Evolutionary conservation across 768 basidiomycete genomes (phyloP).

Genomic region (Obba rivulosa): DNA sequence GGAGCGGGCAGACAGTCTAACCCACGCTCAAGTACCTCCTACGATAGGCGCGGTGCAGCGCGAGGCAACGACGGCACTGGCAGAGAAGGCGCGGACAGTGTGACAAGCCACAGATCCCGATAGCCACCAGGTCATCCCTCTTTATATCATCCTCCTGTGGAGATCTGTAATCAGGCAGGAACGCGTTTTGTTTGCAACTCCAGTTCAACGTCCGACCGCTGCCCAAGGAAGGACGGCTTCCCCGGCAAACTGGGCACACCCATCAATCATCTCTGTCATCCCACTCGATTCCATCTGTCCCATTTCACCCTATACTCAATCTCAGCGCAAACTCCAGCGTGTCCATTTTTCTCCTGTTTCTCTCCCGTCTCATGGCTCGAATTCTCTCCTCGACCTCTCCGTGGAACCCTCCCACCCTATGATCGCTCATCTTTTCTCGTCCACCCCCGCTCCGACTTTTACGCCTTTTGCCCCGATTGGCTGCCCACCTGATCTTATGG

Average conservation of each 20-base stretch:
- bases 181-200: background rate
- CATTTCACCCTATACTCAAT: constrained; percentile 7
- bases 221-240: constrained; percentile 2
- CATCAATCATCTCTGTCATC: constrained; percentile 22
- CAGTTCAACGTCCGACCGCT: constrained; percentile 16
- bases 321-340: constrained; percentile 2
- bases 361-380: constrained; percentile 5
- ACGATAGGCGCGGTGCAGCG: no score
- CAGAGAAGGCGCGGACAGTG: no score
- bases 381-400: constrained; percentile 21
- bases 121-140: background rate
- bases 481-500: constrained; percentile 15
- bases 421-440: constrained; percentile 32
- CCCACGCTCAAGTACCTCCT: no score
- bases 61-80: no score
- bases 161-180: constrained; percentile 3
- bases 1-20: no score
- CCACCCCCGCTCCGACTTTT: constrained; percentile 38
- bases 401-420: constrained; percentile 17
- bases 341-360: constrained; percentile 3
- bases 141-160: background rate
- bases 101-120: no score
- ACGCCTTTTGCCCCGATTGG: constrained; percentile 45
- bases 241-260: constrained; percentile 4
- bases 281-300: constrained; percentile 21